These are phyloP conservation scores for Starmerella bombi DNA, from an alignment of 805 yeast species.

Conservation along the genomic window DNA sequence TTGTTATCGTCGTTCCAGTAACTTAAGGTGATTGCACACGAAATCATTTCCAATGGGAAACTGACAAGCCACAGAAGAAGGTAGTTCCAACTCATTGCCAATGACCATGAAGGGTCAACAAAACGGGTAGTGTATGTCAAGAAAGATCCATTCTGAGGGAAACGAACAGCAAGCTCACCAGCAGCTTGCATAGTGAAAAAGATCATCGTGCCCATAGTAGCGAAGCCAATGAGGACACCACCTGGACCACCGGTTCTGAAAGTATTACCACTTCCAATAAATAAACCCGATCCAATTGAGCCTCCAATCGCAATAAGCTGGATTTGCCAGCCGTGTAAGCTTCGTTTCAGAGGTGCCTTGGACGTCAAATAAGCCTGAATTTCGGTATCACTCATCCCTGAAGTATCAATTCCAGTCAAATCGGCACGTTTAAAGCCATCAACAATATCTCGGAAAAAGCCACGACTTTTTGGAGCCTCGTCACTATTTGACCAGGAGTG, in stretches of 20 bases:
- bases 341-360: slow-evolving; percentile 27
- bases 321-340: slow-evolving; percentile 27
- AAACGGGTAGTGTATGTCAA: slow-evolving; percentile 44
- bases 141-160: slow-evolving; percentile 48
- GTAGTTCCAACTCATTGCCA: slow-evolving; percentile 59
- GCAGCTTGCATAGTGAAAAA: slow-evolving; percentile 51
- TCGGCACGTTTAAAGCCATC: slow-evolving; percentile 39
- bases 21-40: slow-evolving; percentile 41
- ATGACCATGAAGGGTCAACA: slow-evolving; percentile 49
- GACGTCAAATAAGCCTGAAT: slow-evolving; percentile 15
- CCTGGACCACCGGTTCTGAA: slow-evolving; percentile 40
- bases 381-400: slow-evolving; percentile 25
- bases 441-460: slow-evolving; percentile 11
- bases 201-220: slow-evolving; percentile 49
- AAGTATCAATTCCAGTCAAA: slow-evolving; percentile 28
- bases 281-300: slow-evolving; percentile 67
- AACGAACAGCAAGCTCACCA: slow-evolving; percentile 58
- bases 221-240: slow-evolving; percentile 44
- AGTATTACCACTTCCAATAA: slow-evolving; percentile 40
- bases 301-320: slow-evolving; percentile 71
- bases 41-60: slow-evolving; percentile 50
- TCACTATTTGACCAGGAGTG: background rate
- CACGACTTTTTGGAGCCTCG: slow-evolving; percentile 3
- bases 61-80: slow-evolving; percentile 47
- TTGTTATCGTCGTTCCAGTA: slow-evolving; percentile 36